Conservation (phyloP, 2,329 filamentous ascomycete species). For the Paecilomyces fulvus region DNA sequence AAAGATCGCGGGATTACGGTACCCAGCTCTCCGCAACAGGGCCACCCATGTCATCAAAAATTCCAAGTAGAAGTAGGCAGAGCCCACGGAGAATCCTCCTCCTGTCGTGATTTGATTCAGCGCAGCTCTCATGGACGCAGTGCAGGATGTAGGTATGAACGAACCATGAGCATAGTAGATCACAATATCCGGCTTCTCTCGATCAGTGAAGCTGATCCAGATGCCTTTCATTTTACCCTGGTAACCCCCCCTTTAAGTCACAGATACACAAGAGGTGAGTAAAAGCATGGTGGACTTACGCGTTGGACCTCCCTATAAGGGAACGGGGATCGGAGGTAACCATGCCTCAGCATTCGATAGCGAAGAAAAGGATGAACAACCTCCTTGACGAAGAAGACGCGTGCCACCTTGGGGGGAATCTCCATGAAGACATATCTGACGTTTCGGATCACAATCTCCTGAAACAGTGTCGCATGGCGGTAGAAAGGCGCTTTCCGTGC, state of each 20-base stretch:
- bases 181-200: conserved; percentile 61
- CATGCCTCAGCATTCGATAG: conserved; percentile 68
- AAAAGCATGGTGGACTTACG: conserved; percentile 26
- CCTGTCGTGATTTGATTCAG: conserved; percentile 36
- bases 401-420: conserved; percentile 59
- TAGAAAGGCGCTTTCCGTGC: conserved; percentile 53
- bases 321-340: conserved; percentile 53
- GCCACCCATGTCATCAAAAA: conserved; percentile 67
- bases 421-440: conserved; percentile 69
- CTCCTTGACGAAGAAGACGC: conserved; percentile 68
- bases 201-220: conserved; percentile 58
- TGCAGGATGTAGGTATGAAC: conserved; percentile 10
- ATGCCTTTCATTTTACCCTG: conserved; percentile 52
- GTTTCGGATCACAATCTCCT: conserved; percentile 68
- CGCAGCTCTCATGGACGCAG: conserved; percentile 1
- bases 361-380: conserved; percentile 66
- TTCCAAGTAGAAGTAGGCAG: conserved; percentile 74
- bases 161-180: conserved; percentile 73
- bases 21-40: conserved; percentile 56
- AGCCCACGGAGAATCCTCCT: conserved; percentile 78
- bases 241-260: not conserved
- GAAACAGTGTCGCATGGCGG: conserved; percentile 62
- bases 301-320: conserved; percentile 54
- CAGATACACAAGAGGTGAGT: not conserved
- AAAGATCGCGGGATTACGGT: conserved; percentile 70